These are phyloP conservation scores for Aechmea fasciata DNA, from an alignment of 176 grass and related monocot species.

Conservation along the genomic window DNA sequence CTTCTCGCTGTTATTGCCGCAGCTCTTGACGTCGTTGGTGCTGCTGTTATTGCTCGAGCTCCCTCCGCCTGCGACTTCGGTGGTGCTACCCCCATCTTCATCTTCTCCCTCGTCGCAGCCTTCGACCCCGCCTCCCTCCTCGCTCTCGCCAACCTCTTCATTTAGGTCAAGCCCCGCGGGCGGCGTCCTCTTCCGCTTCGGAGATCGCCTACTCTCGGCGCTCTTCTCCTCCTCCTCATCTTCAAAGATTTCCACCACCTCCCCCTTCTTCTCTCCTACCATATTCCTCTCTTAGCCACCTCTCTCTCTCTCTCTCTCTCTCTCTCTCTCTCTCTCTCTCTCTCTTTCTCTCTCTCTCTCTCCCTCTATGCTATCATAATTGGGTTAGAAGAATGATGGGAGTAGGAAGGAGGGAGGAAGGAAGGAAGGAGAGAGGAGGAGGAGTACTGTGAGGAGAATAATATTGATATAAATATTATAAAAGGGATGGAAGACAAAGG, in stretches of 20 bases:
- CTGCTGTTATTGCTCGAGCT: slow-evolving; percentile 52
- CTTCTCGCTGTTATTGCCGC: slow-evolving; percentile 17
- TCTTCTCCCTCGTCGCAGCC: slow-evolving; percentile 16
- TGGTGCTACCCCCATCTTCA: slow-evolving; percentile 41
- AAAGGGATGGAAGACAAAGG: slow-evolving; percentile 14
- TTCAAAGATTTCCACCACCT: slow-evolving; percentile 37
- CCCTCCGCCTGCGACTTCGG: slow-evolving; percentile 31
- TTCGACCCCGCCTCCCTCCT: slow-evolving; percentile 23
- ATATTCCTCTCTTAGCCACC: neutral
- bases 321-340: slow-evolving; percentile 21
- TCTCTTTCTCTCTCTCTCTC: slow-evolving; percentile 12
- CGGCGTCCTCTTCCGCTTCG: neutral
- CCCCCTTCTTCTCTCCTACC: slow-evolving; percentile 33
- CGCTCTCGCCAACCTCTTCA: slow-evolving; percentile 29
- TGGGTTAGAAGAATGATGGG: slow-evolving; percentile 18
- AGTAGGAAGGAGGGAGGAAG: slow-evolving; percentile 32
- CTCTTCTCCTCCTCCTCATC: slow-evolving; percentile 31
- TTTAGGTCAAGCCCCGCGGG: slow-evolving; percentile 52
- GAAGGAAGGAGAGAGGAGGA: slow-evolving; percentile 7
- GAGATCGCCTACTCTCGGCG: neutral
- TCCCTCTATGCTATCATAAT: slow-evolving; percentile 21
- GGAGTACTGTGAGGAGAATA: slow-evolving; percentile 11
- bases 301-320: slow-evolving; percentile 2
- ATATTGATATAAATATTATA: slow-evolving; percentile 29
- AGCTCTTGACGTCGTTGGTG: slow-evolving; percentile 24